A percentile compares a stretch with the other conserved stretches of the same genome.
These are phyloP conservation scores for Colletotrichum sp. DNA, from an alignment of 2,329 filamentous ascomycete species.

Conservation along the genomic window DNA sequence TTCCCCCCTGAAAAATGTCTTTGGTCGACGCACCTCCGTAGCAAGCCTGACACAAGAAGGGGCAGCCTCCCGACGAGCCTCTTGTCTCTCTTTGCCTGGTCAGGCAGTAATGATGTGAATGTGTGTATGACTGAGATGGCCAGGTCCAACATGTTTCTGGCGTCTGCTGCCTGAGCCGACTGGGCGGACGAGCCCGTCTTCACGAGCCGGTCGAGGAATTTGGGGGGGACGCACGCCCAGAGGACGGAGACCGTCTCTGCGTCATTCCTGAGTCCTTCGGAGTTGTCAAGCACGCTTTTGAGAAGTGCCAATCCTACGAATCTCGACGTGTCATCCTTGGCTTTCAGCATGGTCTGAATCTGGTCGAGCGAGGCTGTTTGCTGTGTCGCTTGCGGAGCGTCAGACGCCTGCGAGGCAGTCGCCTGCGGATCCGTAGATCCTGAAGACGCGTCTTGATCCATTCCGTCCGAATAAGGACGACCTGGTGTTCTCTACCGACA, in stretches of 20 bases:
- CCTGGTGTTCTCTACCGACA: neutral
- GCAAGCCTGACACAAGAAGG: slow-evolving; percentile 55
- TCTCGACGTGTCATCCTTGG: slow-evolving; percentile 70
- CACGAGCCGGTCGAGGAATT: slow-evolving; percentile 68
- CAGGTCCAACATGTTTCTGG: slow-evolving; percentile 66
- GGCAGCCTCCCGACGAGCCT: slow-evolving; percentile 60
- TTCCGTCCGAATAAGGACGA: neutral
- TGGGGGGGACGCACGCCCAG: slow-evolving; percentile 66
- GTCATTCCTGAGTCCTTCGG: slow-evolving; percentile 54
- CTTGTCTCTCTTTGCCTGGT: slow-evolving; percentile 43
- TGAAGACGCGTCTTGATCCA: neutral
- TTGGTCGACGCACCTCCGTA: slow-evolving; percentile 50
- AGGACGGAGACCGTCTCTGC: slow-evolving; percentile 48
- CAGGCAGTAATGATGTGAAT: slow-evolving; percentile 63
- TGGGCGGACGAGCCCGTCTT: slow-evolving; percentile 50
- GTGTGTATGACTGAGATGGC: slow-evolving; percentile 68
- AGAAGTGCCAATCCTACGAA: slow-evolving; percentile 72
- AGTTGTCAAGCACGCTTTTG: slow-evolving; percentile 69
- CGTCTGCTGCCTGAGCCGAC: slow-evolving; percentile 43
- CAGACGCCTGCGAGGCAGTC: neutral
- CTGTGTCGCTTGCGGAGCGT: neutral
- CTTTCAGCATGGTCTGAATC: slow-evolving; percentile 59
- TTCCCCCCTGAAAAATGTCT: neutral
- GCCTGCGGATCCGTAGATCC: neutral
- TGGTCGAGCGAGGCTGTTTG: slow-evolving; percentile 43